Evolutionary conservation across 2,329 filamentous ascomycete species (phyloP).

Genomic region (Penicillium sp.): DNA sequence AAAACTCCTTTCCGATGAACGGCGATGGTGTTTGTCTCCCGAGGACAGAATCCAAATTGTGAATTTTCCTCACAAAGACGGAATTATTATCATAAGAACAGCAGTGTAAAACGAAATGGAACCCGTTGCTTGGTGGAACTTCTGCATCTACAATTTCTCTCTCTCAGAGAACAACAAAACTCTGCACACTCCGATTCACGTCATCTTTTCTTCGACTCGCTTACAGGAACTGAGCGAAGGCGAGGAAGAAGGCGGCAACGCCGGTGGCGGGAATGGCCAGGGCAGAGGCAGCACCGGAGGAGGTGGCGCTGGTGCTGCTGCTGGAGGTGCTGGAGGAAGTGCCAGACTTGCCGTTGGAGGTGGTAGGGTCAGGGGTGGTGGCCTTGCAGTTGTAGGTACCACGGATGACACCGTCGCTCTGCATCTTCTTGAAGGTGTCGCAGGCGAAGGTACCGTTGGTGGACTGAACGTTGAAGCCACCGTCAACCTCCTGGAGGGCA

Average conservation of each 20-base stretch:
- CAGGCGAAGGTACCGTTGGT: conserved; percentile 61
- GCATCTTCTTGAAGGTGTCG: conserved; percentile 50
- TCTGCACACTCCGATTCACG: conserved; percentile 23
- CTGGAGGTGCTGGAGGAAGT: conserved; percentile 27
- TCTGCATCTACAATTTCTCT: conserved; percentile 33
- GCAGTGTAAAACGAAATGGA: conserved; percentile 30
- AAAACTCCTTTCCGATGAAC: conserved; percentile 24
- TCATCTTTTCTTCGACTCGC: conserved; percentile 30
- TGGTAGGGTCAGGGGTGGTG: conserved; percentile 36
- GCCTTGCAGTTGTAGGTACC: conserved; percentile 48
- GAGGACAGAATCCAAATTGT: conserved; percentile 24
- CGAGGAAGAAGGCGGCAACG: conserved; percentile 45
- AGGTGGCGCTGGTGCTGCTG: conserved; percentile 27
- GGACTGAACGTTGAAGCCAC: conserved; percentile 68
- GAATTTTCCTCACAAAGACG: conserved; percentile 34
- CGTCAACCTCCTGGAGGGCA: conserved; percentile 63
- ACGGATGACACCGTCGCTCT: conserved; percentile 43
- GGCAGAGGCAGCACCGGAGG: conserved; percentile 39
- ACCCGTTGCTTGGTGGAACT: conserved; percentile 37
- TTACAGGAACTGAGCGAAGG: conserved; percentile 49
- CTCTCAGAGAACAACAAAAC: conserved; percentile 28
- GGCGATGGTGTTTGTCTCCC: conserved; percentile 13
- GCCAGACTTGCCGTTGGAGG: conserved; percentile 33
- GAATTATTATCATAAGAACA: conserved; percentile 45
- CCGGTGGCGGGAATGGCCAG: conserved; percentile 40